These are phyloP conservation scores for Clonostachys byssicola DNA, from an alignment of 2,329 filamentous ascomycete genomes.

Conservation along the genomic window DNA sequence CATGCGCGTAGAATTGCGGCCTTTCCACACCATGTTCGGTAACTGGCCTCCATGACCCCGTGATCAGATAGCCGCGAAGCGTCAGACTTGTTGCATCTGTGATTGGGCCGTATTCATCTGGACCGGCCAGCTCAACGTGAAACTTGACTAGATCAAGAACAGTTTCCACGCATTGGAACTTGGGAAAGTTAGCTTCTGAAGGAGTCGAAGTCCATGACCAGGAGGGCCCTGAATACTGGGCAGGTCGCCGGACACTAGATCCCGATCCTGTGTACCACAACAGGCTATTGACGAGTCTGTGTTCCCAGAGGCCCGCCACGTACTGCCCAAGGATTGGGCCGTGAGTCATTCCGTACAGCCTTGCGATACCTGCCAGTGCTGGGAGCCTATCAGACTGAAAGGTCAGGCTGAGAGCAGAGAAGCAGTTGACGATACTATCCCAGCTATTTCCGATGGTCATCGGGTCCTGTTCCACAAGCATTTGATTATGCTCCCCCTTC, in stretches of 20 bases:
- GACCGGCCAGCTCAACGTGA: not conserved
- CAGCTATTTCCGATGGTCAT: not conserved
- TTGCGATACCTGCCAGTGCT: not conserved
- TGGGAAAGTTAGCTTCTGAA: not conserved
- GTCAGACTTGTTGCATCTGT: not conserved
- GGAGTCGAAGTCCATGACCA: not conserved
- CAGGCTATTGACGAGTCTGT: not conserved
- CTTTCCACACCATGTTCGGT: too few relatives aligned
- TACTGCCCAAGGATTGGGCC: not conserved
- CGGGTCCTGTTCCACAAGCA: not conserved
- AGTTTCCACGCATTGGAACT: not conserved
- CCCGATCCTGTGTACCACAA: not conserved
- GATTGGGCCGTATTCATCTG: not conserved
- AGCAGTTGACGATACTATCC: not conserved
- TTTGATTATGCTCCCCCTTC: not conserved
- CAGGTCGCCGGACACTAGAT: not conserved
- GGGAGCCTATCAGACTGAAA: not conserved
- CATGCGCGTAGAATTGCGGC: not conserved
- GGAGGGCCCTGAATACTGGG: not conserved
- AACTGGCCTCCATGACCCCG: not conserved
- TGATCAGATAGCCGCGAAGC: not conserved
- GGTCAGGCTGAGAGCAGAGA: not conserved
- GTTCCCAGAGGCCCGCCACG: not conserved
- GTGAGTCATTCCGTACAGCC: not conserved
- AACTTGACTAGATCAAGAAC: not conserved